Evolutionary conservation across 2,329 filamentous ascomycete genomes (phyloP).

Genomic region (Pyrenochaeta sp.): DNA sequence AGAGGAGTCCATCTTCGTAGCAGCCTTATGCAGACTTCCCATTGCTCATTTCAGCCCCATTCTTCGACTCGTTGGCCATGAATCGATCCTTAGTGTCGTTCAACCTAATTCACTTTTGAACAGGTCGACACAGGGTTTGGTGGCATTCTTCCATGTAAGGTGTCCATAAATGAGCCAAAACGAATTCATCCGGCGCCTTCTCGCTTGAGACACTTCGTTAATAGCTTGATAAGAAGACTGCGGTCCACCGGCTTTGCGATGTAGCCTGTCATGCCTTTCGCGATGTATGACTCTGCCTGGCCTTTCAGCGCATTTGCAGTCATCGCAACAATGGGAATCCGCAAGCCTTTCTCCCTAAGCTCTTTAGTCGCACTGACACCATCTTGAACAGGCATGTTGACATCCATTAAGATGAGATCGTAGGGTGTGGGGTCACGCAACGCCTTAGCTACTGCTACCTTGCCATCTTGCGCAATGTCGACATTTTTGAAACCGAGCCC

Average conservation of each 20-base stretch:
- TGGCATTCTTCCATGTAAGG: neutral
- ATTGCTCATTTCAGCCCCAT: no score
- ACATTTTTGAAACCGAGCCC: conserved; percentile 45
- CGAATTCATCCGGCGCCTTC: conserved; percentile 13
- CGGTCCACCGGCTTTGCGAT: conserved; percentile 64
- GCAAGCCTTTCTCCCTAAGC: conserved; percentile 28
- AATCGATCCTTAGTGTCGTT: neutral
- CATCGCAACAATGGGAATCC: conserved; percentile 61
- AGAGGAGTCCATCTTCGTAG: no score
- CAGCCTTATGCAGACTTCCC: neutral
- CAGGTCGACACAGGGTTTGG: neutral
- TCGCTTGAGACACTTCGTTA: conserved; percentile 43
- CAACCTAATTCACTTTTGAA: neutral
- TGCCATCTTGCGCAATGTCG: conserved; percentile 52
- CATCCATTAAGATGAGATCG: conserved; percentile 46
- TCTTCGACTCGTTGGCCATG: neutral
- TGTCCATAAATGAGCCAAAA: neutral
- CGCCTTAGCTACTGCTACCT: conserved; percentile 50
- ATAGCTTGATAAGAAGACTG: conserved; percentile 55
- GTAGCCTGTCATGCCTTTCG: conserved; percentile 65
- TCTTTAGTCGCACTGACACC: conserved; percentile 40
- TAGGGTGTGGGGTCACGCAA: conserved; percentile 24
- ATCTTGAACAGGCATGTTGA: conserved; percentile 47
- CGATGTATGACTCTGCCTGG: conserved; percentile 62
- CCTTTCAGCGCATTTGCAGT: conserved; percentile 66